phyloP scores from a whole-genome alignment of 148 eudicot species.

The Gaultheria prostrata region DNA sequence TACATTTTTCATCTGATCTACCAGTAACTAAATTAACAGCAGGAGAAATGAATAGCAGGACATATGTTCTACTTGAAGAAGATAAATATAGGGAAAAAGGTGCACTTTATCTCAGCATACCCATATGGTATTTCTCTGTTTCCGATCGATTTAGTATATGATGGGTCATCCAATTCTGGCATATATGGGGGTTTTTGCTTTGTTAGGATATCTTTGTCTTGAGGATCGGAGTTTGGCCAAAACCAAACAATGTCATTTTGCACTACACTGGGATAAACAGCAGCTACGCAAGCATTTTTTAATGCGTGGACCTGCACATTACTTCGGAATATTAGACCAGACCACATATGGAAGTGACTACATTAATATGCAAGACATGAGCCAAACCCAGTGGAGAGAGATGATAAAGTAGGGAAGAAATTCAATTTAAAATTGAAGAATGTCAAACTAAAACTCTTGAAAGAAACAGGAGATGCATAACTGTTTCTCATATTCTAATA shows the following conservation, averaged over 20 bases:
- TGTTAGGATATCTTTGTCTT: slow-evolving; percentile 38
- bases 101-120: slow-evolving; percentile 27
- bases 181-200: slow-evolving; percentile 59
- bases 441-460: neutral
- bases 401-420: neutral
- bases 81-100: neutral
- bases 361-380: neutral
- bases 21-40: neutral
- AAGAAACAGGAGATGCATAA: neutral
- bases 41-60: neutral
- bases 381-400: neutral
- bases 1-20: neutral
- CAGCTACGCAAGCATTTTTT: slow-evolving; percentile 70
- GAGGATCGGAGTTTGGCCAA: slow-evolving; percentile 73
- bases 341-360: neutral
- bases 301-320: slow-evolving; percentile 56
- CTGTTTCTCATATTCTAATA: neutral
- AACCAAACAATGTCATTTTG: slow-evolving; percentile 86
- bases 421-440: neutral
- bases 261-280: slow-evolving; percentile 61
- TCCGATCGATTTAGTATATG: slow-evolving; percentile 48
- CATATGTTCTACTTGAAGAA: neutral
- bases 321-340: neutral
- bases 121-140: slow-evolving; percentile 75
- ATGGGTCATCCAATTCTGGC: slow-evolving; percentile 74